Percentiles rank a stretch among this genome's conserved stretches.
phyloP scores from a whole-genome alignment of 441 rosid genomes.

The Erodium trifolium region DNA sequence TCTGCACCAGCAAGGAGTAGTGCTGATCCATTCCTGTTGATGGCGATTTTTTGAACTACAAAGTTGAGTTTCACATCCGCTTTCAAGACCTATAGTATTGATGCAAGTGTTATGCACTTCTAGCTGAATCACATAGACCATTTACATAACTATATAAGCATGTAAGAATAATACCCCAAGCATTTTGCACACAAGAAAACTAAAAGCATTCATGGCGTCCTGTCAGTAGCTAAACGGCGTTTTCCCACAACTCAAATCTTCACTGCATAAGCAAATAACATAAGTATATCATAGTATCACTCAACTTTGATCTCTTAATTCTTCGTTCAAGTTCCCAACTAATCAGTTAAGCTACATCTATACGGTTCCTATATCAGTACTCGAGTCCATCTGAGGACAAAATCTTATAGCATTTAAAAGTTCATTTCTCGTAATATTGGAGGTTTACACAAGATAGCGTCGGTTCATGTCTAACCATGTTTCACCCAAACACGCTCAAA shows the following conservation, averaged over 20 bases:
- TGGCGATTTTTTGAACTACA: constrained; percentile 57
- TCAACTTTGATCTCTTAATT: neutral
- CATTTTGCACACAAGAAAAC: neutral
- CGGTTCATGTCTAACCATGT: neutral
- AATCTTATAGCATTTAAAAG: neutral
- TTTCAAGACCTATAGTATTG: constrained; percentile 50
- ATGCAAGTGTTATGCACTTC: constrained; percentile 11
- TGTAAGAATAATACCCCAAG: neutral
- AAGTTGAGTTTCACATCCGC: constrained; percentile 47
- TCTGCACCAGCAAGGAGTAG: constrained; percentile 54
- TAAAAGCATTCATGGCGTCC: neutral
- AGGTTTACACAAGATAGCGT: neutral
- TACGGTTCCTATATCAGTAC: neutral
- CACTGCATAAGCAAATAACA: neutral
- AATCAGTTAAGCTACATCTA: neutral
- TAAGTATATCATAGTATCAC: neutral
- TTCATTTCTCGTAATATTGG: neutral
- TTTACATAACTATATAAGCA: neutral
- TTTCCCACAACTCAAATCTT: neutral
- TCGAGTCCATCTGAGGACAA: neutral
- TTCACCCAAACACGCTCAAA: neutral
- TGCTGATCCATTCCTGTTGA: constrained; percentile 75
- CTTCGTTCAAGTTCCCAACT: neutral
- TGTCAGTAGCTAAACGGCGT: neutral
- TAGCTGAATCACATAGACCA: constrained; percentile 3